These are phyloP conservation scores for Metschnikowia gelsemii DNA, from an alignment of 805 yeast species.

Conservation along the genomic window DNA sequence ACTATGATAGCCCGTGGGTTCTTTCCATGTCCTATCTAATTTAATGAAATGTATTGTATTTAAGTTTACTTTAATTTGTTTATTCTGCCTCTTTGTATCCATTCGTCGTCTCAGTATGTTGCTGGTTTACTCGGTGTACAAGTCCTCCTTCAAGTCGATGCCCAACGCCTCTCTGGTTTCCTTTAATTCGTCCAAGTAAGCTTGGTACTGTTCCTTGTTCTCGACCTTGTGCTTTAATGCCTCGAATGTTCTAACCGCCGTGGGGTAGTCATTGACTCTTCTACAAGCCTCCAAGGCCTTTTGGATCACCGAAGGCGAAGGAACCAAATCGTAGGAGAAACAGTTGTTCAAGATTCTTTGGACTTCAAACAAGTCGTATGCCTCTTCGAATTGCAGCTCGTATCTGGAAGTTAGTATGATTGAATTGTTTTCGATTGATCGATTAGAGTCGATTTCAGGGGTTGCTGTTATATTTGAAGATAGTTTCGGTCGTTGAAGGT, in stretches of 20 bases:
- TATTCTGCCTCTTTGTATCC: neutral
- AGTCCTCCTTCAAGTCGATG: slow-evolving; percentile 87
- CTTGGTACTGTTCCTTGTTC: slow-evolving; percentile 88
- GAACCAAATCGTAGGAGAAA: slow-evolving; percentile 97
- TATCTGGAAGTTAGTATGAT: slow-evolving; percentile 52
- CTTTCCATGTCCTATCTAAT: slow-evolving; percentile 13
- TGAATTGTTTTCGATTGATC: too few species aligned
- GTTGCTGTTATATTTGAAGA: too few species aligned
- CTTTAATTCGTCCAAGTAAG: slow-evolving; percentile 92
- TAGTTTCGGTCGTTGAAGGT: too few species aligned
- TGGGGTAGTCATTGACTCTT: slow-evolving; percentile 98
- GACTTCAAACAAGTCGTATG: slow-evolving; percentile 48
- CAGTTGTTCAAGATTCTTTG: slow-evolving; percentile 95
- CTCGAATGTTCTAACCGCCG: slow-evolving; percentile 98
- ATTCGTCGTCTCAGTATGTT: neutral
- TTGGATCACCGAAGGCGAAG: slow-evolving; percentile 94
- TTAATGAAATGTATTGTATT: too few species aligned
- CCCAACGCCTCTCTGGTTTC: slow-evolving; percentile 91
- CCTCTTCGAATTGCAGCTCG: slow-evolving; percentile 92
- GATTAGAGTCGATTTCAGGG: too few species aligned
- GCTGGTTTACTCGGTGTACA: slow-evolving; percentile 41
- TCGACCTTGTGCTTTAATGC: slow-evolving; percentile 96
- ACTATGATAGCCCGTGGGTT: slow-evolving; percentile 1
- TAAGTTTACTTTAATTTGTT: slow-evolving; percentile 1
- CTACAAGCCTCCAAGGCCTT: slow-evolving; percentile 97